Evolutionary conservation across 2,329 filamentous ascomycete genomes (phyloP).

Genomic region (Verruconis gallopava): DNA sequence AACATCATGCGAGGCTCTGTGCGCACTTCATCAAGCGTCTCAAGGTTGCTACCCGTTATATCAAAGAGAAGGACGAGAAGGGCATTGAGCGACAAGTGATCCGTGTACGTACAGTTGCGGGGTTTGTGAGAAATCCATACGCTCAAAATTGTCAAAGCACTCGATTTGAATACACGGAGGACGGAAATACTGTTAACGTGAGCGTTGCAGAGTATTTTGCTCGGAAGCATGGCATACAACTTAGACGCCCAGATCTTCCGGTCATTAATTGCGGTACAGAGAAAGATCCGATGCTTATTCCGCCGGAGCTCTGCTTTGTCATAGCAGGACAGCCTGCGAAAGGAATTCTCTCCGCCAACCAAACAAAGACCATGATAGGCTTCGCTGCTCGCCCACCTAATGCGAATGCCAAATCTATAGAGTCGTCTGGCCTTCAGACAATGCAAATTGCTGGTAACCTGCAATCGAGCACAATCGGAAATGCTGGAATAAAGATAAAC

Average conservation of each 20-base stretch:
- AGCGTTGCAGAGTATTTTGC: conserved; percentile 8
- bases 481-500: conserved; percentile 43
- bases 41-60: conserved; percentile 6
- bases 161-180: conserved; percentile 1
- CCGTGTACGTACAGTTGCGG: neutral
- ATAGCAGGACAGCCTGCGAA: conserved; percentile 51
- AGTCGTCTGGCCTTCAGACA: conserved; percentile 40
- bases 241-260: neutral
- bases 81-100: neutral
- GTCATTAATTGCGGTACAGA: conserved; percentile 49
- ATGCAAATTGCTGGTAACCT: conserved; percentile 40
- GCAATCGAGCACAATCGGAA: conserved; percentile 12
- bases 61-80: neutral
- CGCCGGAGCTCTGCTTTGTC: conserved; percentile 53
- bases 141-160: neutral
- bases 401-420: conserved; percentile 55
- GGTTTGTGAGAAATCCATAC: conserved; percentile 1
- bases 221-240: conserved; percentile 5
- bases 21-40: conserved; percentile 4
- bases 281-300: conserved; percentile 48
- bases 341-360: conserved; percentile 43
- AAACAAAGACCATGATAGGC: conserved; percentile 56
- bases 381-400: conserved; percentile 58
- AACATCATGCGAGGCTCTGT: neutral
- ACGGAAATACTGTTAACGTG: neutral